Base-by-base conservation (phyloP, 176 grass and related monocot genomes). In the Thalia dealbata region DNA sequence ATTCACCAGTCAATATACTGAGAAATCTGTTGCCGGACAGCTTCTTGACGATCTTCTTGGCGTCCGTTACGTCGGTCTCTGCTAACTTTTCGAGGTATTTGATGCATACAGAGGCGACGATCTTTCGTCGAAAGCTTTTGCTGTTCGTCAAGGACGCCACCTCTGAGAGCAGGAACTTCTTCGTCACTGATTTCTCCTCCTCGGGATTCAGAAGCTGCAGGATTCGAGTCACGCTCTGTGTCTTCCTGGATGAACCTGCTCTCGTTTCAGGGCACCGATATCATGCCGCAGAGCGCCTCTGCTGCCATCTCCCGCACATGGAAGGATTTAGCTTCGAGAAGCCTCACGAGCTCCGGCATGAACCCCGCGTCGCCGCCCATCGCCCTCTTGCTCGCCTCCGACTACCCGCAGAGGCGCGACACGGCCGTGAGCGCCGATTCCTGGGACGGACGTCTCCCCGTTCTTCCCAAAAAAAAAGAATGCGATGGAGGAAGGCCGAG, bases 41-140 rank as follows among this genome's bases (percentile, higher is more conserved):
- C 87, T 84, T 99, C 83, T 91, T 99, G 29, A 99, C 78, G 46
- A 99, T 77, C 82, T 84, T 90, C 78, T 88, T 99, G 1, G 95
- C 95, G 19, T 91, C 95, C 3, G 69, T 35, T 32, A 86, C 89
- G 65, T 93, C 78, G 1, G 75, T 75, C 76, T 88, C 90, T 3
- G 95, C 87, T 18, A 93, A 88, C 79, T 70, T 84, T 81, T 91
- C 74, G 0, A 99, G 78, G 74, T 88, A 83, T 70, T 88, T 88
- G 41, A 32, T 61, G 81, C 79, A 87, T 43, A 86, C 85, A n/a
- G 87, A 99, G 15, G 89, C 79, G 70, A 83, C 24, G 78, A 99
- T 88, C 82, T 84, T 99, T 64, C 87, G 81, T 50, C 95, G 84
- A 23, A 86, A 90, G 4, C 80, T 90, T 22, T 74, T 80, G 78